phyloP scores from a whole-genome alignment of 306 rosid genomes.

The Acacia crassicarpa region DNA sequence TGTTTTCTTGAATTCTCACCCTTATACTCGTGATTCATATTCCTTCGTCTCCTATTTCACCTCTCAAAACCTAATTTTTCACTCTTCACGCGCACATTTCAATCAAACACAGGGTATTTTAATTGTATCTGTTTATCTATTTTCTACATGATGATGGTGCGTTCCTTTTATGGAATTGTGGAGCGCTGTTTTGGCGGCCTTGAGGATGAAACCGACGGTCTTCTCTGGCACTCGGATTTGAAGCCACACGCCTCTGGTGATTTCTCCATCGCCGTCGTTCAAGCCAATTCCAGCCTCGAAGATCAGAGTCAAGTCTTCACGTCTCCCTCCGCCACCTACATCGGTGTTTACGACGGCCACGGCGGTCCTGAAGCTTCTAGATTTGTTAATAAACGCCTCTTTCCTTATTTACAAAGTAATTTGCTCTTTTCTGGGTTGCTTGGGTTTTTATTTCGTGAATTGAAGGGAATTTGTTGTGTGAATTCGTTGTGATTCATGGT shows the following conservation, averaged over 20 bases:
- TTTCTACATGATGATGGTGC: slow-evolving; percentile 48
- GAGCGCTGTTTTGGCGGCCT: slow-evolving; percentile 59
- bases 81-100: not conserved
- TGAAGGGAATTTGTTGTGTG: not conserved
- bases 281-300: slow-evolving; percentile 82
- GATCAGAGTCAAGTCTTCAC: slow-evolving; percentile 96
- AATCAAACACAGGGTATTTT: not conserved
- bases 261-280: slow-evolving; percentile 93
- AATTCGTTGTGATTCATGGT: not conserved
- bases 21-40: not conserved
- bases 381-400: slow-evolving; percentile 75
- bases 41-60: not conserved
- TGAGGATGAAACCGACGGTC: slow-evolving; percentile 46
- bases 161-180: slow-evolving; percentile 45
- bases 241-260: slow-evolving; percentile 91
- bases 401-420: slow-evolving; percentile 72
- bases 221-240: slow-evolving; percentile 86
- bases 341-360: slow-evolving; percentile 95
- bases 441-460: not conserved
- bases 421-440: not conserved
- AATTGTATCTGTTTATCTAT: not conserved
- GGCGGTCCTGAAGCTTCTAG: slow-evolving; percentile 98
- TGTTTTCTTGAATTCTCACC: not conserved
- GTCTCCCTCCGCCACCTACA: slow-evolving; percentile 77
- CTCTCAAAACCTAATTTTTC: not conserved